Evolutionary conservation across 352 stramenopile genomes (phyloP).

Genomic region (Aphanomyces cochlioides): DNA sequence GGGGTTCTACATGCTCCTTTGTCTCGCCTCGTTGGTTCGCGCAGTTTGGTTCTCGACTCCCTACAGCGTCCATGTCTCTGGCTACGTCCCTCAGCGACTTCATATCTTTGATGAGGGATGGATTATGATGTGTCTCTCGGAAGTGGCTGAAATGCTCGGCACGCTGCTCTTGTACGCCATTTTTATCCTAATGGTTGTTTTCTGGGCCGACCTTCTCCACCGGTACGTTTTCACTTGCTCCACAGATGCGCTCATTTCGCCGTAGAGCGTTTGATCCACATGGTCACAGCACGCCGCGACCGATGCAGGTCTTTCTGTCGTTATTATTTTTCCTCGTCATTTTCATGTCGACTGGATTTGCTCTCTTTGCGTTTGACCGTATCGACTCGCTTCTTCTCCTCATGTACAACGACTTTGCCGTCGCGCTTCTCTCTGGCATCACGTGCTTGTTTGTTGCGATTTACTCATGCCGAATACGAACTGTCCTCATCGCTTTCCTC

Average conservation of each 20-base stretch:
- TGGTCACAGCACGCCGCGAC: conserved; percentile 47
- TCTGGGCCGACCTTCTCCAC: conserved; percentile 97
- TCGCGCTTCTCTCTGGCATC: conserved; percentile 79
- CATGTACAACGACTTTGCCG: conserved; percentile 90
- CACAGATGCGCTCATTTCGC: conserved; percentile 45
- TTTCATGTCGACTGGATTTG: conserved; percentile 66
- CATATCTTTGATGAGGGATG: conserved; percentile 64
- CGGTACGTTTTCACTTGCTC: conserved; percentile 68
- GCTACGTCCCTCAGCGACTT: conserved; percentile 53
- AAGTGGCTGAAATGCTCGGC: conserved; percentile 87
- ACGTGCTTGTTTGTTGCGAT: conserved; percentile 90
- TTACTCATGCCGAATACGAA: conserved; percentile 95
- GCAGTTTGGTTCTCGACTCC: conserved; percentile 72
- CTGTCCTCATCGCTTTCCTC: conserved; percentile 92
- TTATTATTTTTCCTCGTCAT: conserved; percentile 54
- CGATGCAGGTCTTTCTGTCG: conserved; percentile 87
- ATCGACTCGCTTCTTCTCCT: conserved; percentile 94
- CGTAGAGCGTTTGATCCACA: conserved; percentile 42
- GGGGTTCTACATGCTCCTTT: conserved; percentile 80
- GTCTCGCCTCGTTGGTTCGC: conserved; percentile 55
- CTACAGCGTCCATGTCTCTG: conserved; percentile 65
- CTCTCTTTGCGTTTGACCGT: conserved; percentile 72
- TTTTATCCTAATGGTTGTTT: conserved; percentile 97
- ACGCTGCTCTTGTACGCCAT: conserved; percentile 95
- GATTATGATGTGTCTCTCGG: conserved; percentile 68